phyloP scores from a whole-genome alignment of 2,329 filamentous ascomycete genomes.

The Cadophora luteo-olivacea region DNA sequence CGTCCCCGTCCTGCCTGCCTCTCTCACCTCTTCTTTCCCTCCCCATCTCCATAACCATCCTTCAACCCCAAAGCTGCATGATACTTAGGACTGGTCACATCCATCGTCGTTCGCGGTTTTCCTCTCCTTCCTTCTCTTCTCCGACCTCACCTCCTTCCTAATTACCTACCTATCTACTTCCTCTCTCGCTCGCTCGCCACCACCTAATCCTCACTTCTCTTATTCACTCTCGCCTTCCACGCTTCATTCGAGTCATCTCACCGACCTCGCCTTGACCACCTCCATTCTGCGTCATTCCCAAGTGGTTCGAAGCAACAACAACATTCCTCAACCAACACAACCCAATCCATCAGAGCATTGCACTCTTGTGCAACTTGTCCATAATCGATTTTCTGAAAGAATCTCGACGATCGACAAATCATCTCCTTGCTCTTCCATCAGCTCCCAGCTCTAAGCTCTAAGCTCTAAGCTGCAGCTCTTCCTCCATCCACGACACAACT shows the following conservation, averaged over 20 bases:
- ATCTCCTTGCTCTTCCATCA: background rate
- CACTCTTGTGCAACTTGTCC: constrained; percentile 26
- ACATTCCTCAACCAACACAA: constrained; percentile 28
- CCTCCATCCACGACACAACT: constrained; percentile 15
- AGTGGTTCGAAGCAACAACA: constrained; percentile 36
- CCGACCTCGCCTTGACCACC: constrained; percentile 30
- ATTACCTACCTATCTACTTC: constrained; percentile 37
- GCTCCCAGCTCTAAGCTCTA: background rate
- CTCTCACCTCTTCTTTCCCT: background rate
- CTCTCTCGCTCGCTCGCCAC: constrained; percentile 26
- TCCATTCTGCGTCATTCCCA: constrained; percentile 36
- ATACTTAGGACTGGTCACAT: constrained; percentile 39
- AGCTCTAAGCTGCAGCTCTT: constrained; percentile 17
- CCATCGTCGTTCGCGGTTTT: constrained; percentile 41
- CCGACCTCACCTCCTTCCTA: constrained; percentile 43
- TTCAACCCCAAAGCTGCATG: constrained; percentile 11
- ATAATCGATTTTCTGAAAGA: constrained; percentile 17
- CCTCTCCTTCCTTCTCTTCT: constrained; percentile 44
- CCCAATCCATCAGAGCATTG: constrained; percentile 20
- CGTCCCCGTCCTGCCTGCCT: background rate
- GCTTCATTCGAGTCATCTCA: constrained; percentile 29
- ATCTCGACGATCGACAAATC: constrained; percentile 12
- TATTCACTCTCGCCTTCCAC: constrained; percentile 18
- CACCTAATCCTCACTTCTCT: constrained; percentile 27
- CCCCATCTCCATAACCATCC: constrained; percentile 8